Evolutionary conservation across 148 eudicot genomes (phyloP).

Genomic region (Rhododendron mucronatum): DNA sequence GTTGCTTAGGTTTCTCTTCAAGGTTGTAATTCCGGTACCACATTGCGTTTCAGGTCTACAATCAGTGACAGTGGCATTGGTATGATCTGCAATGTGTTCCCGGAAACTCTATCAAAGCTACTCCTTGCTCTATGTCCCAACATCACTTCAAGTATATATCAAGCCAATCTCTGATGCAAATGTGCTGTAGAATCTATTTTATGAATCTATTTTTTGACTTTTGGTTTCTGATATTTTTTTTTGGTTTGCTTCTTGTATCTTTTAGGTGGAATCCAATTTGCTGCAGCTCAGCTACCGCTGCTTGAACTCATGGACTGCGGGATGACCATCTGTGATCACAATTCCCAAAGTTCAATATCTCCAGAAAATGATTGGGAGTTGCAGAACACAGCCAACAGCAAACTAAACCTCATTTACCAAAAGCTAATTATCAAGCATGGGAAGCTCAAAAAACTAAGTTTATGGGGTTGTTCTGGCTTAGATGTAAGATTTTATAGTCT

Average conservation of each 20-base stretch:
- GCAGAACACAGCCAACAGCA: slow-evolving; percentile 46
- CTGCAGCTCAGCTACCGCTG: slow-evolving; percentile 86
- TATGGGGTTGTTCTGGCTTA: slow-evolving; percentile 98
- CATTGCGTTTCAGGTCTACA: no score
- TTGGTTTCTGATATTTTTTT: neutral
- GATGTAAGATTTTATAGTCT: slow-evolving; percentile 59
- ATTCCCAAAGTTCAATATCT: slow-evolving; percentile 19
- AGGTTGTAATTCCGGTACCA: no score
- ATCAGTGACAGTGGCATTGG: no score
- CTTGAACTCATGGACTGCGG: slow-evolving; percentile 98
- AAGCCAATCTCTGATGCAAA: neutral
- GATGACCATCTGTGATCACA: slow-evolving; percentile 67
- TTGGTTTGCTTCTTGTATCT: neutral
- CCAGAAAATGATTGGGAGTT: slow-evolving; percentile 31
- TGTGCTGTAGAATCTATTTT: neutral
- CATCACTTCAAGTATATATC: slow-evolving; percentile 75
- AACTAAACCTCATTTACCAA: slow-evolving; percentile 57
- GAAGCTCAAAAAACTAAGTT: slow-evolving; percentile 76
- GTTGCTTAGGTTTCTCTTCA: no score
- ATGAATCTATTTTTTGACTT: neutral
- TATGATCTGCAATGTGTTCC: no score
- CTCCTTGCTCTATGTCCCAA: slow-evolving; percentile 29
- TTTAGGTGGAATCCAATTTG: slow-evolving; percentile 96
- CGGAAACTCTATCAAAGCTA: no score
- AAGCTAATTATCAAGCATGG: slow-evolving; percentile 86